phyloP scores from a whole-genome alignment of 192 early-diverging fungal genomes.

The Gaertneriomyces semiglobifer region DNA sequence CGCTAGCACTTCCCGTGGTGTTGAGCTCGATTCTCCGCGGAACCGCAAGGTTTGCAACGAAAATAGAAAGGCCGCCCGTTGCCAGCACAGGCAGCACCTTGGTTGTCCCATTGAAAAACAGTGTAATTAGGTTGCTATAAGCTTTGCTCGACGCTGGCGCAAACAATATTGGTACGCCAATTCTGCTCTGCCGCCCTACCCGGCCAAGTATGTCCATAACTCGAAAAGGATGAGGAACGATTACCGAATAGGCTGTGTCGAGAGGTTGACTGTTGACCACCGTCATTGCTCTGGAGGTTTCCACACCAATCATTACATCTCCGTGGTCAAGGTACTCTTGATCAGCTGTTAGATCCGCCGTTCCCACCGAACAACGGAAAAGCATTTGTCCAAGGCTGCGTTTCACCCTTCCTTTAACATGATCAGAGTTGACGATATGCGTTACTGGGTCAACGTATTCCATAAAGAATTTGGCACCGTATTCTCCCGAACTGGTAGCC shows the following conservation, averaged over 20 bases:
- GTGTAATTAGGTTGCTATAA: slow-evolving; percentile 32
- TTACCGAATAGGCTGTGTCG: slow-evolving; percentile 14
- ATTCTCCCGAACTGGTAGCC: slow-evolving; percentile 44
- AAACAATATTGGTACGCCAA: slow-evolving; percentile 21
- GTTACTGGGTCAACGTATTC: slow-evolving; percentile 47
- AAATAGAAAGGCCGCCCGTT: slow-evolving; percentile 29
- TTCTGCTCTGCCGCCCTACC: slow-evolving; percentile 4
- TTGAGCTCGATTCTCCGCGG: slow-evolving; percentile 19
- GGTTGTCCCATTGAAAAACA: slow-evolving; percentile 23
- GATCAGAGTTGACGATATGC: slow-evolving; percentile 38
- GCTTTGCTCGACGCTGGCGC: slow-evolving; percentile 27
- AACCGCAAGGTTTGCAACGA: slow-evolving; percentile 35
- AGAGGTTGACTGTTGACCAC: slow-evolving; percentile 40
- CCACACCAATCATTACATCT: slow-evolving; percentile 36
- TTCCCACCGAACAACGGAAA: slow-evolving; percentile 39
- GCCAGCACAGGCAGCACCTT: slow-evolving; percentile 37
- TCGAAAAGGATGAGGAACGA: slow-evolving; percentile 28
- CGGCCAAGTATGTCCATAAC: neutral
- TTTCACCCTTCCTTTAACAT: slow-evolving; percentile 32
- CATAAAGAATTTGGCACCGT: slow-evolving; percentile 38
- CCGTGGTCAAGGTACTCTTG: slow-evolving; percentile 45
- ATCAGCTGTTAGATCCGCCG: slow-evolving; percentile 28
- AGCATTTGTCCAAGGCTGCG: slow-evolving; percentile 24
- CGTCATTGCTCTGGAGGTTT: slow-evolving; percentile 8
- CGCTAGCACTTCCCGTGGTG: neutral